A percentile compares a stretch with the other conserved stretches of the same genome.
These are phyloP conservation scores for Yamadazyma dendronema DNA, from an alignment of 1,139 yeast species.

Conservation along the genomic window DNA sequence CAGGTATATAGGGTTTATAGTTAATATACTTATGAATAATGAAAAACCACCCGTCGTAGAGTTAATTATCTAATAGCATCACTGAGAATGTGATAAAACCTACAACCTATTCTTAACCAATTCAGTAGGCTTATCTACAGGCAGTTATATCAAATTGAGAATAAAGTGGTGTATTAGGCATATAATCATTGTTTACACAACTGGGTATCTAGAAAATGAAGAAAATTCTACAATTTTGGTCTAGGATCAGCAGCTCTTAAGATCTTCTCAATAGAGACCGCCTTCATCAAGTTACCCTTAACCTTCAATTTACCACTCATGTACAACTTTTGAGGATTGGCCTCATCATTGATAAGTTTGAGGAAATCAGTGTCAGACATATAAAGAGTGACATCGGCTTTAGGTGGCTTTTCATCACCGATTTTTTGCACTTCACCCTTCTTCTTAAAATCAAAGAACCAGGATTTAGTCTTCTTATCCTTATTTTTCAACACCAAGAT, in stretches of 20 bases:
- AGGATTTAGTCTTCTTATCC: constrained; percentile 20
- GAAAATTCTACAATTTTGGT: constrained; percentile 14
- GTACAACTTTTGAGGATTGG: constrained; percentile 22
- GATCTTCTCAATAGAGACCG: constrained; percentile 22
- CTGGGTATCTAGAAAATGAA: too few species aligned
- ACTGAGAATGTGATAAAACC: too few species aligned
- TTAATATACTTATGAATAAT: background rate
- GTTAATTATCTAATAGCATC: too few species aligned
- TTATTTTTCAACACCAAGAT: constrained; percentile 21
- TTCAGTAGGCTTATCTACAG: too few species aligned
- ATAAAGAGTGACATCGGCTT: constrained; percentile 19
- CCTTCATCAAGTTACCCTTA: constrained; percentile 27
- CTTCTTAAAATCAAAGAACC: constrained; percentile 23
- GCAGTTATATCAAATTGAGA: too few species aligned
- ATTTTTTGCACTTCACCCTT: constrained; percentile 20
- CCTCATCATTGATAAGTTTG: constrained; percentile 23
- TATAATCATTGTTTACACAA: too few species aligned
- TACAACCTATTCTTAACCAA: background rate
- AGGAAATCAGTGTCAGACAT: constrained; percentile 23
- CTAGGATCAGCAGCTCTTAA: constrained; percentile 26
- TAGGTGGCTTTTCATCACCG: constrained; percentile 19
- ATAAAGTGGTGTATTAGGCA: too few species aligned
- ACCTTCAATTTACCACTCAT: constrained; percentile 24
- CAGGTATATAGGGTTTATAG: background rate
- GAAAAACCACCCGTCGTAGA: too few species aligned